These are phyloP conservation scores for Mortierella claussenii DNA, from an alignment of 192 early-diverging fungal genomes.

Conservation along the genomic window DNA sequence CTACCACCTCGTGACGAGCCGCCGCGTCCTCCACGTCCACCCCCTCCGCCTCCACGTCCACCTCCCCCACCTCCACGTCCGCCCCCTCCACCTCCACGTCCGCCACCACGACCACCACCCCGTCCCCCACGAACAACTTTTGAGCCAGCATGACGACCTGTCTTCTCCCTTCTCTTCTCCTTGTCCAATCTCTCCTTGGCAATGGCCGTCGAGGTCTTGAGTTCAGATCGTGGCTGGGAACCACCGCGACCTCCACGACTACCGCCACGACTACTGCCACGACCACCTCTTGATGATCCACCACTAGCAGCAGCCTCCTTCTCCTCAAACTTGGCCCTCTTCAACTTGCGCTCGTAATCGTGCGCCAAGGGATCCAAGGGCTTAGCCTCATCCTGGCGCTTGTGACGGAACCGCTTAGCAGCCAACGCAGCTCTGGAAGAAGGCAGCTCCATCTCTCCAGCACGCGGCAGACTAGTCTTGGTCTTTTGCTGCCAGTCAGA, in stretches of 20 bases:
- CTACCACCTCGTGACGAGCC: no score
- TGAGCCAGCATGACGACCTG: slow-evolving; percentile 61
- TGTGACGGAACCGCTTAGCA: slow-evolving; percentile 81
- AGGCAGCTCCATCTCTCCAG: slow-evolving; percentile 87
- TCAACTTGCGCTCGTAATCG: slow-evolving; percentile 75
- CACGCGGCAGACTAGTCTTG: slow-evolving; percentile 79
- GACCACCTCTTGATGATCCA: slow-evolving; percentile 31
- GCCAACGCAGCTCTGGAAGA: slow-evolving; percentile 57
- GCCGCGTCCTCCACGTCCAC: slow-evolving; percentile 6
- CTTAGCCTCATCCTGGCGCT: slow-evolving; percentile 75
- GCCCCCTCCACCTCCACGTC: slow-evolving; percentile 28
- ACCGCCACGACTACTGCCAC: slow-evolving; percentile 52
- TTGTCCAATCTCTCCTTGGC: slow-evolving; percentile 77
- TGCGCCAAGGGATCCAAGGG: slow-evolving; percentile 71
- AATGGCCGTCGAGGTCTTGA: slow-evolving; percentile 84
- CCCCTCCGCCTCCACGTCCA: slow-evolving; percentile 19
- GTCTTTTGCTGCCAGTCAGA: slow-evolving; percentile 93
- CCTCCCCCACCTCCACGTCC: slow-evolving; percentile 22
- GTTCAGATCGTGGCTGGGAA: slow-evolving; percentile 69
- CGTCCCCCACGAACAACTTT: slow-evolving; percentile 43
- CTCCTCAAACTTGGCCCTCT: slow-evolving; percentile 61
- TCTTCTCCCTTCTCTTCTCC: slow-evolving; percentile 84
- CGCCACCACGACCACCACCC: slow-evolving; percentile 53
- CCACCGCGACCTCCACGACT: slow-evolving; percentile 46
- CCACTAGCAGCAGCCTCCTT: slow-evolving; percentile 44